phyloP scores from a whole-genome alignment of 2,329 filamentous ascomycete genomes.

The Sporothrix brunneoviolacea region DNA sequence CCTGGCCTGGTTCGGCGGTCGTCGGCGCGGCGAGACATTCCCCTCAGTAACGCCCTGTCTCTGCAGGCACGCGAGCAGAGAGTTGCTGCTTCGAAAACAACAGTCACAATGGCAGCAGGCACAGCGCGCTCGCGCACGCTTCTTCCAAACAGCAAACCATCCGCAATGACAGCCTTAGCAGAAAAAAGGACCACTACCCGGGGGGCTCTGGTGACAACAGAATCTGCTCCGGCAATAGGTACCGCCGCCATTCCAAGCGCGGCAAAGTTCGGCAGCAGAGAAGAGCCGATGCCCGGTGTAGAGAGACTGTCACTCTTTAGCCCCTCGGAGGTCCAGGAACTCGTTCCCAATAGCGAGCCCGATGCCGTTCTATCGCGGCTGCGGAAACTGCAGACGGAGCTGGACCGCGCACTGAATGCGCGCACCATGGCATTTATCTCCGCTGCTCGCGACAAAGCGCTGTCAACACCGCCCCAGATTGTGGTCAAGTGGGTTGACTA shows the following conservation, averaged over 20 bases:
- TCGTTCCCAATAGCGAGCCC: constrained; percentile 48
- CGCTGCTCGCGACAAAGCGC: constrained; percentile 43
- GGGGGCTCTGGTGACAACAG: background rate
- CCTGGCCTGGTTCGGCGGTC: constrained; percentile 7
- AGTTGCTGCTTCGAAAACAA: background rate
- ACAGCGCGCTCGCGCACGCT: constrained; percentile 13
- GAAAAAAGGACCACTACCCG: background rate
- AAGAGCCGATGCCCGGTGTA: background rate
- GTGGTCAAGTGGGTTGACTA: constrained; percentile 84
- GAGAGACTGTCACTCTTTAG: constrained; percentile 46
- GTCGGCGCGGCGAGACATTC: constrained; percentile 15
- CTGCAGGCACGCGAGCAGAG: constrained; percentile 19
- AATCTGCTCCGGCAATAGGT: background rate
- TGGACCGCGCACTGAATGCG: constrained; percentile 57
- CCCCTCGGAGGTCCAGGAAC: constrained; percentile 43
- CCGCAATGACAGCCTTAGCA: background rate
- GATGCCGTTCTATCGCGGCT: constrained; percentile 52
- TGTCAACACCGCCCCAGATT: constrained; percentile 57
- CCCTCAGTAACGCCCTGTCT: constrained; percentile 16
- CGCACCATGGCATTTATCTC: constrained; percentile 56
- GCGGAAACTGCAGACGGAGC: constrained; percentile 49
- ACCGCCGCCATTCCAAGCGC: background rate
- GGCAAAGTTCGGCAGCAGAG: background rate
- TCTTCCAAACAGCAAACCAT: constrained; percentile 14
- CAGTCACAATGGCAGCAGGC: background rate